Percentiles rank a stretch among this genome's conserved stretches.
Conservation (phyloP, 2,329 filamentous ascomycete genomes). For the Colletotrichum sp. region DNA sequence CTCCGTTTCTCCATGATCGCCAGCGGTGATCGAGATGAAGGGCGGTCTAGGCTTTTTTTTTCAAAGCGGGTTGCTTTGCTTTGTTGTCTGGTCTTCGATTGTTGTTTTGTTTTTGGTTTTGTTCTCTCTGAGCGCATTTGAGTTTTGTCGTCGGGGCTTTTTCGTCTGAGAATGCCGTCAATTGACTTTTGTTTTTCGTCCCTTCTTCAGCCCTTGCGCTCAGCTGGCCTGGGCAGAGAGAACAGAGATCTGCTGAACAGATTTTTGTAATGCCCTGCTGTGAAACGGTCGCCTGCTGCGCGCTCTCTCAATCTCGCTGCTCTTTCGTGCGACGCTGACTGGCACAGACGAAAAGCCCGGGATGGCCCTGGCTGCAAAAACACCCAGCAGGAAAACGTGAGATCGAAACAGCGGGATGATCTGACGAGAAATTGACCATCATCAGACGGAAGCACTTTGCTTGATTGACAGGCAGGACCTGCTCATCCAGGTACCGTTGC, state of each 20-base stretch:
- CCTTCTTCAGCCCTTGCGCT: not conserved
- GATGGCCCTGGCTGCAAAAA: not conserved
- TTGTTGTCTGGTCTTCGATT: not conserved
- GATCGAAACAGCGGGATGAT: constrained; percentile 18
- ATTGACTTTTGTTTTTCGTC: not conserved
- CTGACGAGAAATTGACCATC: not conserved
- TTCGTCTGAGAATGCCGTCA: not conserved
- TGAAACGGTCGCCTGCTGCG: not conserved
- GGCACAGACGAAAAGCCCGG: not conserved
- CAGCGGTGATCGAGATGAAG: not conserved
- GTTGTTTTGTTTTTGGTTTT: not conserved
- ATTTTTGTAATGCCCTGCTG: not conserved
- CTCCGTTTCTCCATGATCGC: constrained; percentile 9
- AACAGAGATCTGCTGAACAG: not conserved
- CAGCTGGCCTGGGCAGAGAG: not conserved
- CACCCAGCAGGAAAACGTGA: not conserved
- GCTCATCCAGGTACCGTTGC: not conserved
- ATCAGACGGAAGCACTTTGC: not conserved
- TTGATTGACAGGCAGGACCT: not conserved
- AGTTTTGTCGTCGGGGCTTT: not conserved
- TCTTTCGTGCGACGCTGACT: not conserved
- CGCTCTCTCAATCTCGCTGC: not conserved
- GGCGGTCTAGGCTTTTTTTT: not conserved
- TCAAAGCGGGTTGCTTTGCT: not conserved
- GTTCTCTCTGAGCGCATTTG: not conserved